Base-by-base conservation (phyloP, 768 basidiomycete genomes). In the Tulasnella sp. region DNA sequence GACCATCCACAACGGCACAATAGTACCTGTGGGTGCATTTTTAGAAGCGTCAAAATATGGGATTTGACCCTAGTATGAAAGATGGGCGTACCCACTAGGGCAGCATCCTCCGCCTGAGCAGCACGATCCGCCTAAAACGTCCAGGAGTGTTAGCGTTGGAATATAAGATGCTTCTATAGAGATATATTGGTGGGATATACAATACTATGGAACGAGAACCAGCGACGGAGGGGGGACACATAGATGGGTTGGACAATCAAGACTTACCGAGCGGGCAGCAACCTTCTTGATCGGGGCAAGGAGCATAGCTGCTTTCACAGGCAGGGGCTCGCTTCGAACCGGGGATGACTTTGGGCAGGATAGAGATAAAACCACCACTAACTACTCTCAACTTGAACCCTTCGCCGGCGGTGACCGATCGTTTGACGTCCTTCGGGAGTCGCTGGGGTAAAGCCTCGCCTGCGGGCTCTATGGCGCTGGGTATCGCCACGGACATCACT, bases 221-320 rank as follows among this genome's bases (percentile, higher is more conserved):
- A 12, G 19, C 8, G 27, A 44, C 21, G 8, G n/a, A 44, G 10
- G 75, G 36, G 12, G 34, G 14, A 12, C 24, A 27, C 12, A 21
- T 21, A 48, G 19, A 48, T 4, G 34, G 34, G 34, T n/a, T 34
- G 34, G 58, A 68, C 58, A 4, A 68, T 34, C 40, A 19, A 19
- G 18, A 75, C 75, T 76, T 31, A 76, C 75, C 44, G 7, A 56
- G 42, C 9, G 75, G 75, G 52, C 76, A 77, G 56, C 75, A 76
- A 39, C 14, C 27, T 18, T 40, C 24, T 14, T 21, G 3, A 48
- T 38, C 62, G 3, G 76, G 46, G 56, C 76, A 77, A 52, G 62
- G 44, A 58, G 27, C 56, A 58, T 77, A 77, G 5, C 76, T 52
- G 27, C 36, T 77, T 36, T 48, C n/a, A 36, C 36, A 5, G 56